Evolutionary conservation across 108 stramenopile genomes (phyloP).

Genomic region (Fistulifera pelliculosa): DNA sequence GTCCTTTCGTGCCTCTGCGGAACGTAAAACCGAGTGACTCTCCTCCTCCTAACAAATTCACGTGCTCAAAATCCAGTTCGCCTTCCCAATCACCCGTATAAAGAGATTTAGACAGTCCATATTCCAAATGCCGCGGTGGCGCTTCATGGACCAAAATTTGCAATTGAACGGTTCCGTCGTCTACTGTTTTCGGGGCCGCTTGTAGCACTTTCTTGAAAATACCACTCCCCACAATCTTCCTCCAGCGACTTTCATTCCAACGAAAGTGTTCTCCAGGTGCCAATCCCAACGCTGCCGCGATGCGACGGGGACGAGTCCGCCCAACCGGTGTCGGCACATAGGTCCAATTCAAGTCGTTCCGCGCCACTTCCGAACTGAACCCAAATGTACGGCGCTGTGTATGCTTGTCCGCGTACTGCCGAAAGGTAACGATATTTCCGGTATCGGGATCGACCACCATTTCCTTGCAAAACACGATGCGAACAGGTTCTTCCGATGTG

Average conservation of each 20-base stretch:
- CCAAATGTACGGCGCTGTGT: conserved; percentile 12
- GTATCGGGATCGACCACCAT: conserved; percentile 40
- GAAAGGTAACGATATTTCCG: conserved; percentile 33
- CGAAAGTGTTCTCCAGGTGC: conserved; percentile 54
- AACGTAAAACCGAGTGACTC: conserved; percentile 53
- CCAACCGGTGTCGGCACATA: conserved; percentile 42
- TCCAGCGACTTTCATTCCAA: conserved; percentile 36
- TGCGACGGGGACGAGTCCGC: conserved; percentile 42
- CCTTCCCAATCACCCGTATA: conserved; percentile 76
- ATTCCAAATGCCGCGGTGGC: conserved; percentile 68
- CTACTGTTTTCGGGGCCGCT: conserved; percentile 25
- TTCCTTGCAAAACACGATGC: conserved; percentile 59
- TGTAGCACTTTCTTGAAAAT: conserved; percentile 30
- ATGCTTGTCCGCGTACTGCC: conserved; percentile 28
- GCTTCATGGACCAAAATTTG: conserved; percentile 68
- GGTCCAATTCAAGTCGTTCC: conserved; percentile 36
- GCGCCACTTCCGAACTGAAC: conserved; percentile 12
- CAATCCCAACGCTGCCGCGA: conserved; percentile 51
- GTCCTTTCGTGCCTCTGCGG: conserved; percentile 62
- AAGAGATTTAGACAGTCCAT: conserved; percentile 67
- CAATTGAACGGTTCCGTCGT: conserved; percentile 50
- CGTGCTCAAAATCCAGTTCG: conserved; percentile 69
- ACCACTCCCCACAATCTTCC: conserved; percentile 39
- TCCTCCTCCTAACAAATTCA: conserved; percentile 70
- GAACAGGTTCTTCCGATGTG: conserved; percentile 31